A percentile compares a stretch with the other conserved stretches of the same genome.
phyloP scores from a whole-genome alignment of 1,284 basidiomycete species.

The Stygiomarasmius scandens region DNA sequence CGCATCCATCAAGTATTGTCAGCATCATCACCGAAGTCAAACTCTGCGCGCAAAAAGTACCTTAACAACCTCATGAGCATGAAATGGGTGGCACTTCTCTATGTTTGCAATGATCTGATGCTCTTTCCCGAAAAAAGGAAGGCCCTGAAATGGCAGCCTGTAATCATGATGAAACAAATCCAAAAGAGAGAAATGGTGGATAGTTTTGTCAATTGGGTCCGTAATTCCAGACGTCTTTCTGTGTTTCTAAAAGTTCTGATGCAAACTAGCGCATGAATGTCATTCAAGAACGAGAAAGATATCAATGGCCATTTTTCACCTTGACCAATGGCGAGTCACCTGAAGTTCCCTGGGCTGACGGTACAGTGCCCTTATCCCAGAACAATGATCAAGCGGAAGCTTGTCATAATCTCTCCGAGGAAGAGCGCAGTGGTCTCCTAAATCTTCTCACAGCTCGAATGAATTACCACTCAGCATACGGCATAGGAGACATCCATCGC shows the following conservation, averaged over 20 bases:
- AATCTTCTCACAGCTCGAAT: background rate
- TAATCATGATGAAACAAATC: background rate
- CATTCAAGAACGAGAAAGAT: background rate
- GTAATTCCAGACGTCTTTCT: background rate
- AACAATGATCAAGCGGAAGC: background rate
- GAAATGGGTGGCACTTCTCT: slow-evolving; percentile 2
- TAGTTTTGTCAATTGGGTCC: background rate
- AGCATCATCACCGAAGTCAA: background rate
- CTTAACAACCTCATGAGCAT: background rate
- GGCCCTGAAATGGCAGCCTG: background rate
- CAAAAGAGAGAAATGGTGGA: background rate
- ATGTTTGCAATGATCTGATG: slow-evolving; percentile 5
- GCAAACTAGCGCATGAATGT: background rate
- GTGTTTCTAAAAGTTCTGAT: background rate
- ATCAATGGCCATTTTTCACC: slow-evolving; percentile 10
- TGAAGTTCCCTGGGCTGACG: background rate
- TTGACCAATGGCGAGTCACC: background rate
- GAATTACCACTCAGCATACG: slow-evolving; percentile 2
- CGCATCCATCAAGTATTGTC: background rate
- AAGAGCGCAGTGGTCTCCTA: background rate
- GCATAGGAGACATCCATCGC: slow-evolving; percentile 5
- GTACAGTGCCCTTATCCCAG: too few relatives aligned
- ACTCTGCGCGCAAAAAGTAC: background rate
- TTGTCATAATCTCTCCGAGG: background rate
- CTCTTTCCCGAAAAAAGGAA: background rate